Evolutionary conservation across 306 rosid genomes (phyloP).

Genomic region (Glycyrrhiza uralensis): DNA sequence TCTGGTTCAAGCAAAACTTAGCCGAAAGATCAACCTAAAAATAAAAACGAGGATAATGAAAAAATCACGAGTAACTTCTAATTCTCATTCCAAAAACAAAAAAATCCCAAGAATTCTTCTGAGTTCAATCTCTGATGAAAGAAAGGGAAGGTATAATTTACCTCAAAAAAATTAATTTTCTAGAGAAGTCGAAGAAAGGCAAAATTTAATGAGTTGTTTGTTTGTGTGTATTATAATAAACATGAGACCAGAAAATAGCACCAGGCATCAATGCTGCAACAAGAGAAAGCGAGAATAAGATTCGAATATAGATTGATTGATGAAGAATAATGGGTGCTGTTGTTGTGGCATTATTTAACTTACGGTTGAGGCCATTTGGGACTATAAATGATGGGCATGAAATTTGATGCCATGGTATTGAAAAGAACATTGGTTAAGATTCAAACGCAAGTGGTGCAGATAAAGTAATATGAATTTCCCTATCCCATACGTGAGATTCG

Average conservation of each 20-base stretch:
- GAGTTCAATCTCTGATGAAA: not conserved
- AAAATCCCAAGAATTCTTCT: not conserved
- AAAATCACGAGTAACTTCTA: not conserved
- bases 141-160: conserved; percentile 6
- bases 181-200: conserved; percentile 18
- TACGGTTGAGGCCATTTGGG: not conserved
- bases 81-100: not conserved
- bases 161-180: conserved; percentile 18
- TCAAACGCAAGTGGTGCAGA: conserved; percentile 3
- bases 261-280: conserved; percentile 17
- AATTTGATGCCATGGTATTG: conserved; percentile 13
- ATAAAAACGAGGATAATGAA: not conserved
- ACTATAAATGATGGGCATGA: not conserved
- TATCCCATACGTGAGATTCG: not conserved
- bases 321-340: conserved; percentile 37
- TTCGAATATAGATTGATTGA: conserved; percentile 37
- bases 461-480: not conserved
- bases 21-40: not conserved
- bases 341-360: conserved; percentile 8
- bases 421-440: not conserved
- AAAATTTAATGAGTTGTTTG: not conserved
- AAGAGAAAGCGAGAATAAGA: conserved; percentile 44
- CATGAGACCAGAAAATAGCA: not conserved
- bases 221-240: conserved; percentile 4
- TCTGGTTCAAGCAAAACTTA: not conserved